Percentiles rank a stretch among this genome's conserved stretches.
These are phyloP conservation scores for Barbatosphaeria neglecta DNA, from an alignment of 495 filamentous ascomycete species.

Conservation along the genomic window DNA sequence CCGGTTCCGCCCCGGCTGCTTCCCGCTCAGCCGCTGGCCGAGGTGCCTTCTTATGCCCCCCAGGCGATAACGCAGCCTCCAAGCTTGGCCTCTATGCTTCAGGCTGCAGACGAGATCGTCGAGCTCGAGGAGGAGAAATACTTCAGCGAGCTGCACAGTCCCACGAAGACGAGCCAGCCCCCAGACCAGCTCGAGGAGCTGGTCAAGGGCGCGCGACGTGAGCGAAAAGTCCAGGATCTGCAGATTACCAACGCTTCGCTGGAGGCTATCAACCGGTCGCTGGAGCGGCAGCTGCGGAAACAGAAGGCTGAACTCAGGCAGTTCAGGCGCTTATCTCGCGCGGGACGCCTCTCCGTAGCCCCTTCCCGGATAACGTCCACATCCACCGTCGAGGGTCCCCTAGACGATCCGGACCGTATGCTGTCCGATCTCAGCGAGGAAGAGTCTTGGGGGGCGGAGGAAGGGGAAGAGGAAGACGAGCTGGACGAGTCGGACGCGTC, in stretches of 20 bases:
- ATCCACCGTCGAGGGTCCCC: conserved; percentile 15
- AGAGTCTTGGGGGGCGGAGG: conserved; percentile 21
- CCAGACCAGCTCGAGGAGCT: conserved; percentile 49
- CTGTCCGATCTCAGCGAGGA: conserved; percentile 45
- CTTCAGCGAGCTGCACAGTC: conserved; percentile 33
- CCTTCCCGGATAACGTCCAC: conserved; percentile 17
- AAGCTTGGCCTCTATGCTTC: conserved; percentile 33
- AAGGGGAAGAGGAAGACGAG: conserved; percentile 20
- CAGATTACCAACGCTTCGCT: conserved; percentile 96
- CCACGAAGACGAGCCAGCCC: conserved; percentile 34
- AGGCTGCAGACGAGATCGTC: conserved; percentile 36
- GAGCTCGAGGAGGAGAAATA: conserved; percentile 11
- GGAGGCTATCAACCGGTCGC: conserved; percentile 87
- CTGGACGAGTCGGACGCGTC: conserved; percentile 32
- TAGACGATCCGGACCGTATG: conserved; percentile 14
- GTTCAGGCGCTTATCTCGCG: conserved; percentile 68
- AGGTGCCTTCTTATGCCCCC: neutral
- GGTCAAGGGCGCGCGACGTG: conserved; percentile 73
- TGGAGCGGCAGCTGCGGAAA: conserved; percentile 84
- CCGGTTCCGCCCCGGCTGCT: conserved; percentile 2
- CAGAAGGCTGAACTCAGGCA: conserved; percentile 81
- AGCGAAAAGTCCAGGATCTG: conserved; percentile 93
- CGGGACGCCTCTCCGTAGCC: conserved; percentile 51
- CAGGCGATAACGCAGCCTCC: neutral
- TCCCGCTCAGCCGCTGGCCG: conserved; percentile 3